A percentile compares a stretch with the other conserved stretches of the same genome.
phyloP scores from a whole-genome alignment of 2,329 filamentous ascomycete genomes.

The Colletotrichum plurivorum region DNA sequence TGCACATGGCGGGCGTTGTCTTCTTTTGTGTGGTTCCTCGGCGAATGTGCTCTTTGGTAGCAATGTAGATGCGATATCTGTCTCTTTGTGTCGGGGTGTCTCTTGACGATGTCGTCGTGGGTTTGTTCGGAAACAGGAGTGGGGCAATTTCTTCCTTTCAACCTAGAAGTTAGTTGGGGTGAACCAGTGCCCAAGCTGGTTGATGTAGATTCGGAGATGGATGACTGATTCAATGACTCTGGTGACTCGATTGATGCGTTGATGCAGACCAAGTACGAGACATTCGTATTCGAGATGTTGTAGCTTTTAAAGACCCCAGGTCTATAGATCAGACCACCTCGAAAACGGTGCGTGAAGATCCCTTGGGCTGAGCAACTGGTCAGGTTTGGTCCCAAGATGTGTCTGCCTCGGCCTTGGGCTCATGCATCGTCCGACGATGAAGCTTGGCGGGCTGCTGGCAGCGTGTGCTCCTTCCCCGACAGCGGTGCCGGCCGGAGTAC shows the following conservation, averaged over 20 bases:
- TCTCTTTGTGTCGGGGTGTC: background rate
- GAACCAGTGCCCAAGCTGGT: conserved; percentile 12
- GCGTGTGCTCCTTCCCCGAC: conserved; percentile 26
- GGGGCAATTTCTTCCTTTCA: conserved; percentile 3
- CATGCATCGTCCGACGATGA: conserved; percentile 32
- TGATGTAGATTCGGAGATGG: conserved; percentile 5
- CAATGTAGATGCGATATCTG: background rate
- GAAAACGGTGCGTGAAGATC: background rate
- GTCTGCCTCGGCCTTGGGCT: conserved; percentile 24
- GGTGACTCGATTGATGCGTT: conserved; percentile 13
- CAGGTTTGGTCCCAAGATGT: background rate
- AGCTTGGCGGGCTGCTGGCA: conserved; percentile 23
- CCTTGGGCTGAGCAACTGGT: conserved; percentile 11
- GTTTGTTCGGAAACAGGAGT: background rate
- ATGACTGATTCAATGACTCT: conserved; percentile 15
- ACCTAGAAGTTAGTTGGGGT: conserved; percentile 11
- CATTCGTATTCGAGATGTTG: background rate
- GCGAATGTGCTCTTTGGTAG: background rate
- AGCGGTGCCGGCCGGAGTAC: conserved; percentile 33
- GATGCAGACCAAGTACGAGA: background rate
- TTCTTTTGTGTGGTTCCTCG: background rate
- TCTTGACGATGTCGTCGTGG: background rate
- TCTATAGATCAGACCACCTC: conserved; percentile 32
- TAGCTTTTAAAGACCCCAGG: conserved; percentile 1
- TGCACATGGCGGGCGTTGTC: conserved; percentile 73